These are phyloP conservation scores for Gilbertella persicaria DNA, from an alignment of 371 early-diverging fungal genomes.

Conservation along the genomic window DNA sequence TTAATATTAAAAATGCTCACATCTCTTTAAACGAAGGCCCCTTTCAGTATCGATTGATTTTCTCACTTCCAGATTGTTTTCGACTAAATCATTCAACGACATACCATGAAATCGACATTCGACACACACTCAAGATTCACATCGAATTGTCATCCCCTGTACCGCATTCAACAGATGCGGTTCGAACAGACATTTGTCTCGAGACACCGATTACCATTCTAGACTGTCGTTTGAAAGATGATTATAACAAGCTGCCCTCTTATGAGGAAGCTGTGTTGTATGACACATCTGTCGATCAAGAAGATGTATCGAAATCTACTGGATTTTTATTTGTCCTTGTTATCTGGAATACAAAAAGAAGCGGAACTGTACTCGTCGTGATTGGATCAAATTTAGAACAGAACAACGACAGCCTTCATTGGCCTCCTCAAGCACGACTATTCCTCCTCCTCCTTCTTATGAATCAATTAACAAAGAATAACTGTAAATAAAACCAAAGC, in stretches of 20 bases:
- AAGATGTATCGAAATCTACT: not conserved
- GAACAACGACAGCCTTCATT: not conserved
- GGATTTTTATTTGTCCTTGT: slow-evolving; percentile 30
- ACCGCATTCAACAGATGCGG: not conserved
- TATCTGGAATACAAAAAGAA: slow-evolving; percentile 34
- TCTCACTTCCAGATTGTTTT: slow-evolving; percentile 30
- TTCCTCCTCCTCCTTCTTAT: not conserved
- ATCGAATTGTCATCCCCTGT: slow-evolving; percentile 18
- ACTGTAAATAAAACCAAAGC: too few species aligned
- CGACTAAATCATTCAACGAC: slow-evolving; percentile 33
- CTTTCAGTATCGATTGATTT: slow-evolving; percentile 31
- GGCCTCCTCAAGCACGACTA: not conserved
- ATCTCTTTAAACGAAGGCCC: slow-evolving; percentile 22
- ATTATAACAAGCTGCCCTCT: slow-evolving; percentile 31
- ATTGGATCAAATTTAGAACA: slow-evolving; percentile 25
- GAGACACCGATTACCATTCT: slow-evolving; percentile 39
- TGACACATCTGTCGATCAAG: slow-evolving; percentile 9
- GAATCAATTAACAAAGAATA: too few species aligned
- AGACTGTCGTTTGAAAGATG: slow-evolving; percentile 38
- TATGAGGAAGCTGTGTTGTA: slow-evolving; percentile 27
- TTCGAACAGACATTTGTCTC: slow-evolving; percentile 13
- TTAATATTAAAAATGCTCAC: slow-evolving; percentile 31
- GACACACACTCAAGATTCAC: slow-evolving; percentile 27
- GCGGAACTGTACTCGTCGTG: slow-evolving; percentile 11
- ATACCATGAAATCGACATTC: slow-evolving; percentile 29